Evolutionary conservation across 805 yeast species (phyloP), one percentile per base, ranked within the genome.

Genomic region (Yamadazyma insecticola): DNA sequence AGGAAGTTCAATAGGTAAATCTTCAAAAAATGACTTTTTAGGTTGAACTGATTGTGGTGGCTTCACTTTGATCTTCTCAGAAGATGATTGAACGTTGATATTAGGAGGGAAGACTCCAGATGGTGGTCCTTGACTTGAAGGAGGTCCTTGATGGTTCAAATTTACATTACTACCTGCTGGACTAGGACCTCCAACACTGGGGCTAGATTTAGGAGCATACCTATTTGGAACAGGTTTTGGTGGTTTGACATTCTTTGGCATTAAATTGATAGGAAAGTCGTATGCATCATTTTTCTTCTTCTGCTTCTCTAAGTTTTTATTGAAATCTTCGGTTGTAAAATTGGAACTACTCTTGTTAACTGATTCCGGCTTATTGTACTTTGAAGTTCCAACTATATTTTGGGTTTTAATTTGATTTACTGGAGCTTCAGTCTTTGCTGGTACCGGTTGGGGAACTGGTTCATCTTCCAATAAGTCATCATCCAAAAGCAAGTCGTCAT

Each of bases 251-350:
- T 45, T n/a, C 47, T 63, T 63, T 2, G 69, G 57, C 9, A 80
- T 55, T 26, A 82, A 50, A 26, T 67, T 75, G 13, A 63, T 57
- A 1, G 90, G 90, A 46, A 82, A 80, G 47, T 82, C 92, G 44
- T 80, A 82, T 0, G 88, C 87, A 56, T 81, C 86, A n/a, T 79
- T 72, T 49, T 76, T 78, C 44, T 72, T 70, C 51, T 78, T 78
- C 23, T 62, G 61, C n/a, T 54, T 56, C 32, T 61, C 63, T 12
- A 75, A 48, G 28, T 63, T 60, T 33, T 45, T 39, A 4, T 27
- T 36, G 25, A 43, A 41, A 6, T 44, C 39, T 13, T n/a, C n/a
- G n/a, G n/a, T n/a, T n/a, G n/a, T n/a, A n/a, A n/a, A n/a, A n/a
- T n/a, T n/a, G n/a, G 24, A 8, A n/a, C 24, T 22, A n/a, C 13